Evolutionary conservation across 75 land plant species (phyloP), one percentile per base, ranked within the genome.

Genomic region (Isoetes taiwanensis): DNA sequence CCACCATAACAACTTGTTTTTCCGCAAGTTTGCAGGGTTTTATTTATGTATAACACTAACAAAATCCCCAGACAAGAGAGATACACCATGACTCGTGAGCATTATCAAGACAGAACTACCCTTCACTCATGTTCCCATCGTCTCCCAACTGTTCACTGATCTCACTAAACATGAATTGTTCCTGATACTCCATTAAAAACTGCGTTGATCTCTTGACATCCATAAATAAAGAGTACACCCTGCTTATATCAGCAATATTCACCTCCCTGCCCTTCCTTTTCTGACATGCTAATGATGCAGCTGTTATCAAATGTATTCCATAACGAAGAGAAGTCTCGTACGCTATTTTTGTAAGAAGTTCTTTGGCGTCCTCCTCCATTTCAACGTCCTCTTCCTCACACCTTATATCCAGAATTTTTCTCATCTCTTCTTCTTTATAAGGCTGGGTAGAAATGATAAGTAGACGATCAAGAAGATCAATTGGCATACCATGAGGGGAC

Each of bases 121-220:
- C 50, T 46, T 46, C 50, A 5, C 6, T 23, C 50, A 46, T 46
- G 25, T 46, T 23, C 5, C 6, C 16, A 23, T 5, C 16, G n/a
- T n/a, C n/a, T n/a, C n/a, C n/a, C n/a, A n/a, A n/a, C n/a, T n/a
- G n/a, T 5, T 46, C 50, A 4, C 21, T 19, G 50, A 81, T 65
- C 59, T 82, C 93, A 65, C 59, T 86, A 60, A 82, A 85, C 91
- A 90, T 83, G 64, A 86, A 90, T 34, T 86, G 77, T 39, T 58
- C 85, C 42, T 90, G 96, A 57, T 82, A 90, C 58, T 90, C 96
- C 87, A 86, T 86, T 58, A 90, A 57, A 40, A 82, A 90, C 65
- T 86, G 96, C 0, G 84, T 86, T 30, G 94, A 90, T 56, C 97
- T 80, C 80, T 86, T 82, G 53, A 90, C 87, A 55, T 90, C 97